Conservation (phyloP, 2,329 filamentous ascomycete species). For the Ascochyta fabae region DNA sequence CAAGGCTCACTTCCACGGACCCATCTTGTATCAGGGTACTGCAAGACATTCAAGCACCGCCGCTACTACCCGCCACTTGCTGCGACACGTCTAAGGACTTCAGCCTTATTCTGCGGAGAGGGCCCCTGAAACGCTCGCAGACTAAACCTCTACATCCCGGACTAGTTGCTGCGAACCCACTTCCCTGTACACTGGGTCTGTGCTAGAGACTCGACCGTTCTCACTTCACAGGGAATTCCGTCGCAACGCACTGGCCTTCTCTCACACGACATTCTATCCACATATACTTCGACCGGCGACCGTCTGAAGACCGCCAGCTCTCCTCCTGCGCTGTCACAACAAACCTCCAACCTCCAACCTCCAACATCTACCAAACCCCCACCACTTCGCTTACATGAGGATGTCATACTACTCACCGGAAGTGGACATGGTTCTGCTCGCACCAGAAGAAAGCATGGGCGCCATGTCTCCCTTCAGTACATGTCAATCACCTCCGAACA, state of each 20-base stretch:
- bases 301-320: slow-evolving; percentile 24
- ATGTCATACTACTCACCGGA: slow-evolving; percentile 47
- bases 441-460: slow-evolving; percentile 41
- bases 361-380: not conserved
- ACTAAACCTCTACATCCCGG: slow-evolving; percentile 43
- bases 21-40: slow-evolving; percentile 38
- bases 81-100: slow-evolving; percentile 34
- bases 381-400: slow-evolving; percentile 29
- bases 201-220: slow-evolving; percentile 40
- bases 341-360: slow-evolving; percentile 16
- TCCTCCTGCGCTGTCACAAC: slow-evolving; percentile 14
- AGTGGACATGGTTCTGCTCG: slow-evolving; percentile 47
- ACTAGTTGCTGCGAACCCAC: slow-evolving; percentile 37
- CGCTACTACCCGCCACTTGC: slow-evolving; percentile 46
- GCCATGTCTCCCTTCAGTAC: slow-evolving; percentile 46
- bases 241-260: slow-evolving; percentile 38
- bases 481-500: slow-evolving; percentile 47
- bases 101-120: slow-evolving; percentile 48
- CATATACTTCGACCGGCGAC: slow-evolving; percentile 29
- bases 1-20: slow-evolving; percentile 36
- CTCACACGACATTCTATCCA: slow-evolving; percentile 38
- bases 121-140: slow-evolving; percentile 34
- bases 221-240: slow-evolving; percentile 36
- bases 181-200: slow-evolving; percentile 37
- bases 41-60: slow-evolving; percentile 47